These are phyloP conservation scores for Blastobotrys muscicola DNA, from an alignment of 805 yeast genomes.

Conservation along the genomic window DNA sequence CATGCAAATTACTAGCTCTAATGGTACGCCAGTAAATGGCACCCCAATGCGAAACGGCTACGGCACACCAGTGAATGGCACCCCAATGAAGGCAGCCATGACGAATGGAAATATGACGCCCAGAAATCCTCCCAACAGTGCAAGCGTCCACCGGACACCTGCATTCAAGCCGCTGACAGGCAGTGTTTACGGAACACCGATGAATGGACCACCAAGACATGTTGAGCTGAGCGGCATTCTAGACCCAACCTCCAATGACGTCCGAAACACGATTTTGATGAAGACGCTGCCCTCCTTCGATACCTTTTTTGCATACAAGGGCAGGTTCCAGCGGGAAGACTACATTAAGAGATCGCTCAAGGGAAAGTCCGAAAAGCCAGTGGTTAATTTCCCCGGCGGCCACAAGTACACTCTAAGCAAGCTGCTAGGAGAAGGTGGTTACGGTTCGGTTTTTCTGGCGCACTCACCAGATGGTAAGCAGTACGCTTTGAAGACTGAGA, in stretches of 20 bases:
- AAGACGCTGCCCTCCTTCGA: conserved; percentile 6
- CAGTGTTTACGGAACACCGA: too few species aligned
- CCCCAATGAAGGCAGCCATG: too few species aligned
- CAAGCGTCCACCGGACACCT: too few species aligned
- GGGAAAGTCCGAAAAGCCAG: not conserved
- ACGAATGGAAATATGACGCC: not conserved
- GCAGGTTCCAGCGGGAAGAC: conserved; percentile 2
- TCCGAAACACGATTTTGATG: conserved; percentile 2
- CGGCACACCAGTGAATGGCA: too few species aligned
- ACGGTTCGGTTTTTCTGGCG: conserved; percentile 64
- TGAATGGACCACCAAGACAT: too few species aligned
- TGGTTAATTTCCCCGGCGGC: conserved; percentile 6
- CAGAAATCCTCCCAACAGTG: too few species aligned
- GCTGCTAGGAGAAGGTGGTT: conserved; percentile 73
- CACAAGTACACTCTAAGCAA: conserved; percentile 40
- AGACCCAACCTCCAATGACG: conserved; percentile 2
- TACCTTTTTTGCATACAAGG: conserved; percentile 26
- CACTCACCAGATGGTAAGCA: conserved; percentile 47
- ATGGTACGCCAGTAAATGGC: too few species aligned
- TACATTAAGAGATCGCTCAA: not conserved
- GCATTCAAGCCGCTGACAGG: too few species aligned
- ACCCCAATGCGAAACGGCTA: not conserved
- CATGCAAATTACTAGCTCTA: not conserved
- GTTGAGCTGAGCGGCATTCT: too few species aligned
- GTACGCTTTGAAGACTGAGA: conserved; percentile 63